Percentiles rank a stretch among this genome's conserved stretches.
These are phyloP conservation scores for Colletotrichum tamarilloi DNA, from an alignment of 2,329 filamentous ascomycete species.

Conservation along the genomic window DNA sequence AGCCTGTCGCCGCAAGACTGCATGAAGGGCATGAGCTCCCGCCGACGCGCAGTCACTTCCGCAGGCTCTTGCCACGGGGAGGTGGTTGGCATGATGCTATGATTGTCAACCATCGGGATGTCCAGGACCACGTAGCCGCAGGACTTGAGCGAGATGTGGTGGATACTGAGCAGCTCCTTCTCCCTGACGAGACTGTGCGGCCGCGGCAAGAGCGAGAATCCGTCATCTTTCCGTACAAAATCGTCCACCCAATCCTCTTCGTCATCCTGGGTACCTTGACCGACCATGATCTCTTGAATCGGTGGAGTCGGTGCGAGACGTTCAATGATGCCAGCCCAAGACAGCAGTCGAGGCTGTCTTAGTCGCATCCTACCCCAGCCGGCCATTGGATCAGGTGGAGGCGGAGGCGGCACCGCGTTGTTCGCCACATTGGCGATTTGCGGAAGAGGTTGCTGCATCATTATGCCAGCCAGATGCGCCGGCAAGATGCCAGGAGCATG, in stretches of 20 bases:
- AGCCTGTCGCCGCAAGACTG: slow-evolving; percentile 49
- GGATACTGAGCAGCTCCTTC: slow-evolving; percentile 44
- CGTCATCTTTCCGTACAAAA: neutral
- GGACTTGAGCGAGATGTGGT: slow-evolving; percentile 64
- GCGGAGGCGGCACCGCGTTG: neutral
- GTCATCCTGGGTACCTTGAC: slow-evolving; percentile 1
- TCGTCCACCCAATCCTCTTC: neutral
- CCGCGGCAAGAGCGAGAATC: slow-evolving; percentile 39
- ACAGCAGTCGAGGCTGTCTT: slow-evolving; percentile 44
- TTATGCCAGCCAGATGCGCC: neutral
- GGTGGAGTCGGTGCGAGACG: slow-evolving; percentile 52
- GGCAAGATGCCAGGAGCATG: neutral
- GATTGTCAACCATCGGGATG: slow-evolving; percentile 47
- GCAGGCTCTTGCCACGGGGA: slow-evolving; percentile 30
- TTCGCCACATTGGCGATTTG: slow-evolving; percentile 5
- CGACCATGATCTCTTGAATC: slow-evolving; percentile 40
- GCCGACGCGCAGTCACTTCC: slow-evolving; percentile 25
- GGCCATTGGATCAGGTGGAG: neutral
- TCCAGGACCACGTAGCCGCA: slow-evolving; percentile 69
- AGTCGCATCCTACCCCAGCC: slow-evolving; percentile 24
- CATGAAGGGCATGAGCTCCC: slow-evolving; percentile 43
- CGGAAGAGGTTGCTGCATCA: neutral
- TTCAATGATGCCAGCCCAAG: slow-evolving; percentile 56
- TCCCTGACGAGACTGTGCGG: slow-evolving; percentile 40
- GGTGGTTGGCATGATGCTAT: slow-evolving; percentile 44